These are phyloP conservation scores for Eutrema heterophyllum DNA, from an alignment of 345 rosid genomes.

Conservation along the genomic window DNA sequence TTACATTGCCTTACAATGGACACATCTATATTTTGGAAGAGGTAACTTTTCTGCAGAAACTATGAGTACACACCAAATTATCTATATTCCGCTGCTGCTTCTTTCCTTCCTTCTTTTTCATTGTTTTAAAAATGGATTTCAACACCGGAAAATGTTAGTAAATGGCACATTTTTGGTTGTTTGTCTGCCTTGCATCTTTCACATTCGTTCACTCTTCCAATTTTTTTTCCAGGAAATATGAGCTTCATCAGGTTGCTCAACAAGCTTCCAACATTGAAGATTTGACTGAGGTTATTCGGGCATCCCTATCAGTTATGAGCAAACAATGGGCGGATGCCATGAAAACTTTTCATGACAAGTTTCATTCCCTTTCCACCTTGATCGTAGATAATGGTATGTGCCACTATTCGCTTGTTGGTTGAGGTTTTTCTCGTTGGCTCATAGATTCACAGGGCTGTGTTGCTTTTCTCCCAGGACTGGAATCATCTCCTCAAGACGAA, in stretches of 20 bases:
- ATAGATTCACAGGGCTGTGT: conserved; percentile 11
- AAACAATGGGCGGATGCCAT: conserved; percentile 92
- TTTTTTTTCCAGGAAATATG: conserved; percentile 56
- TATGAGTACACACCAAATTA: neutral
- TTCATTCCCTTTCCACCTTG: conserved; percentile 61
- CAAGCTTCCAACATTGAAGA: conserved; percentile 89
- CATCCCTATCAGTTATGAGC: conserved; percentile 70
- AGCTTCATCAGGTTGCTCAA: conserved; percentile 91
- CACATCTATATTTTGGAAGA: conserved; percentile 77
- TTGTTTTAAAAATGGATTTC: neutral
- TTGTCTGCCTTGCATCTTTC: neutral
- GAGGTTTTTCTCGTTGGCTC: conserved; percentile 2
- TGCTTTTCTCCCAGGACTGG: conserved; percentile 50
- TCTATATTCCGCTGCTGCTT: neutral
- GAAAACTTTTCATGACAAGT: conserved; percentile 71
- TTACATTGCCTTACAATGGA: conserved; percentile 69
- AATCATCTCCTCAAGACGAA: conserved; percentile 92
- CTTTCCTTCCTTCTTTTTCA: neutral
- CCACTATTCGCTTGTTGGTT: conserved; percentile 3
- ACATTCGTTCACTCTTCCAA: neutral
- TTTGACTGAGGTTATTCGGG: conserved; percentile 68
- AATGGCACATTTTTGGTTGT: neutral
- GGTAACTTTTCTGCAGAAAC: conserved; percentile 42
- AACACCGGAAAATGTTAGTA: neutral
- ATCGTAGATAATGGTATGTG: conserved; percentile 67